phyloP scores from a whole-genome alignment of 305 asterid genomes.

The Solanum hybrid region DNA sequence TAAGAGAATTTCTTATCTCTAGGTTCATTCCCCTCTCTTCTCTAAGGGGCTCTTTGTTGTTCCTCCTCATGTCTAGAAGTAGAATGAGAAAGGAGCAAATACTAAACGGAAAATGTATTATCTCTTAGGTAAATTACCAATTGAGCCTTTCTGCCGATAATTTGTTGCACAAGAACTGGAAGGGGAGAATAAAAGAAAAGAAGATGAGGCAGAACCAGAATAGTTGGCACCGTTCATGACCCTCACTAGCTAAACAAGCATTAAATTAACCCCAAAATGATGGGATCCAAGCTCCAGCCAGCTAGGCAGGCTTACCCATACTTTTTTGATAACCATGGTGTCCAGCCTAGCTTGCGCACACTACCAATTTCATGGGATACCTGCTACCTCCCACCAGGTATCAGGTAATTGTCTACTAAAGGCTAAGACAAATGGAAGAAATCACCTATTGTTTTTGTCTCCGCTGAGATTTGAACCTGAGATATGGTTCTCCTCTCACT shows the following conservation, averaged over 20 bases:
- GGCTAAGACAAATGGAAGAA: not conserved
- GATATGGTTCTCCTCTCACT: not conserved
- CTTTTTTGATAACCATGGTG: not conserved
- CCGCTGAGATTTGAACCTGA: not conserved
- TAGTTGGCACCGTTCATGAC: not conserved
- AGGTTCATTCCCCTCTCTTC: not conserved
- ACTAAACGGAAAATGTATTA: not conserved
- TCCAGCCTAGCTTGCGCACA: not conserved
- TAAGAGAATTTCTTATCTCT: not conserved
- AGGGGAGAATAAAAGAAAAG: not conserved
- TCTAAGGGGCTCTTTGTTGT: not conserved
- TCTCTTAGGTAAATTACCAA: not conserved
- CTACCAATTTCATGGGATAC: not conserved
- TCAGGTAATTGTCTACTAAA: not conserved
- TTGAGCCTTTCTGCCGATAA: not conserved
- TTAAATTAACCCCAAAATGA: not conserved
- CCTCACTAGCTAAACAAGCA: not conserved
- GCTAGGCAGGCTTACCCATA: not conserved
- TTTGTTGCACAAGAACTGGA: not conserved
- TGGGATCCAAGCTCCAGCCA: not conserved
- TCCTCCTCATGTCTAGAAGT: not conserved
- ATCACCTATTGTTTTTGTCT: not conserved
- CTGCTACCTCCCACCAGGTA: not conserved
- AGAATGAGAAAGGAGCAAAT: not conserved
- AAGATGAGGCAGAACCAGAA: not conserved